Percentiles rank a stretch among this genome's conserved stretches.
phyloP scores from a whole-genome alignment of 805 yeast species.

The Candida cerambycidarum region DNA sequence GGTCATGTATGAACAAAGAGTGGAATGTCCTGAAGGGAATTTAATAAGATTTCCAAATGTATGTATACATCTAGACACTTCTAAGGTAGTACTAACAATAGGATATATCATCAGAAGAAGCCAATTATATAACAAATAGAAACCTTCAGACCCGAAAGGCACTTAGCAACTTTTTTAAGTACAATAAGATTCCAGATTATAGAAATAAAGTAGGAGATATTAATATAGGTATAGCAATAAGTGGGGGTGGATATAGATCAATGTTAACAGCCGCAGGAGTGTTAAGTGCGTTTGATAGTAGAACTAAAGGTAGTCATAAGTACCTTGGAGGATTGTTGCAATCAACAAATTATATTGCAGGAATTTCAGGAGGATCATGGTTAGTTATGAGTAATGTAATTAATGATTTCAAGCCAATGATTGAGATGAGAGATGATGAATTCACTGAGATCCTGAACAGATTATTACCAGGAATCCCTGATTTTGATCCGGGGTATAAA shows the following conservation, averaged over 20 bases:
- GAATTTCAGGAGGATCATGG: constrained; percentile 78
- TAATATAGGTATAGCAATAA: constrained; percentile 41
- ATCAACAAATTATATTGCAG: constrained; percentile 51
- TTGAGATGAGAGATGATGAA: constrained; percentile 19
- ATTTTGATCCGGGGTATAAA: constrained; percentile 36
- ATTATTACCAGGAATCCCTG: constrained; percentile 57
- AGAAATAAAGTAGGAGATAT: constrained; percentile 13
- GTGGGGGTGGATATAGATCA: constrained; percentile 59
- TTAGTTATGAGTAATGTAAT: constrained; percentile 48
- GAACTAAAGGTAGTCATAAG: constrained; percentile 29
- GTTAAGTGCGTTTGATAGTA: constrained; percentile 48
- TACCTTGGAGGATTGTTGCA: constrained; percentile 12
- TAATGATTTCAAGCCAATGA: constrained; percentile 29
- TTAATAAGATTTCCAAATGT: constrained; percentile 4
- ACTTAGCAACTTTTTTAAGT: constrained; percentile 16
- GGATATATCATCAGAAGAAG: constrained; percentile 12
- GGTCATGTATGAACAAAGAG: too few relatives aligned
- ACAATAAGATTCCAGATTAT: constrained; percentile 28
- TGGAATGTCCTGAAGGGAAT: constrained; percentile 2
- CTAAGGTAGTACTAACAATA: constrained; percentile 9
- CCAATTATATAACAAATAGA: constrained; percentile 27
- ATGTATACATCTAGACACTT: not conserved
- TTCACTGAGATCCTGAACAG: constrained; percentile 48
- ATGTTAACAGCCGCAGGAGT: constrained; percentile 61
- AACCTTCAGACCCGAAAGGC: constrained; percentile 25